A percentile compares a stretch with the other conserved stretches of the same genome.
Evolutionary conservation across 257 asterid genomes (phyloP).

Genomic region (Ocimum tenuiflorum): DNA sequence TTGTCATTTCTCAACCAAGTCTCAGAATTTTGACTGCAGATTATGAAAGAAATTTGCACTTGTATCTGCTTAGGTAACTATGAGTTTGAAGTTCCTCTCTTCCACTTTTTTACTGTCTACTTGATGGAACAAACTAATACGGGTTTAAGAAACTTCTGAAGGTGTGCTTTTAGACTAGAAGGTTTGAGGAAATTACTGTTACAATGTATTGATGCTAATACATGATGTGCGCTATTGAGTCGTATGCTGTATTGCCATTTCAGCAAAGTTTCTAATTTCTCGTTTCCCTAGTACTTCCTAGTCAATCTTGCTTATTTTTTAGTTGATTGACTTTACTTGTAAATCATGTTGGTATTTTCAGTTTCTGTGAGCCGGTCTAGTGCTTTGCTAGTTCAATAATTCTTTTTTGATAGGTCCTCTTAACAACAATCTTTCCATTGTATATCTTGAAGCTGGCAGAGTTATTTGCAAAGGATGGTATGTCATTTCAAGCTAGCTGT

Average conservation of each 20-base stretch:
- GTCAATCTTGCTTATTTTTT: neutral
- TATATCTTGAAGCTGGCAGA: conserved; percentile 73
- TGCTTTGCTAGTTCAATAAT: neutral
- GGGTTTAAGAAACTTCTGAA: neutral
- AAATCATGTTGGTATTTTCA: conserved; percentile 1
- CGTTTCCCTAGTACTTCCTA: neutral
- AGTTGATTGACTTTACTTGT: neutral
- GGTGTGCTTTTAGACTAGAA: neutral
- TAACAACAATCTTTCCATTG: conserved; percentile 9
- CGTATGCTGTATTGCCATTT: neutral
- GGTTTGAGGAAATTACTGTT: neutral
- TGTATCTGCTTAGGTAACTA: neutral
- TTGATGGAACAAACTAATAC: neutral
- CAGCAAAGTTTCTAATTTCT: conserved; percentile 1
- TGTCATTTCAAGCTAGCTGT: conserved; percentile 92
- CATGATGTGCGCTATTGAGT: neutral
- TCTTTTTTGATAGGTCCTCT: conserved; percentile 17
- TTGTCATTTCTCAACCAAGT: neutral
- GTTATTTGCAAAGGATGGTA: conserved; percentile 84
- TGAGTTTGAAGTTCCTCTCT: neutral
- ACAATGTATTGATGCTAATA: conserved; percentile 8
- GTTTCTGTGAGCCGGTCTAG: neutral
- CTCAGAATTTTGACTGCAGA: neutral
- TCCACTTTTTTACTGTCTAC: too few species aligned
- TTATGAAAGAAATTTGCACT: neutral